These are phyloP conservation scores for Aspergillus sparsus DNA, from an alignment of 495 filamentous ascomycete genomes.

Conservation along the genomic window DNA sequence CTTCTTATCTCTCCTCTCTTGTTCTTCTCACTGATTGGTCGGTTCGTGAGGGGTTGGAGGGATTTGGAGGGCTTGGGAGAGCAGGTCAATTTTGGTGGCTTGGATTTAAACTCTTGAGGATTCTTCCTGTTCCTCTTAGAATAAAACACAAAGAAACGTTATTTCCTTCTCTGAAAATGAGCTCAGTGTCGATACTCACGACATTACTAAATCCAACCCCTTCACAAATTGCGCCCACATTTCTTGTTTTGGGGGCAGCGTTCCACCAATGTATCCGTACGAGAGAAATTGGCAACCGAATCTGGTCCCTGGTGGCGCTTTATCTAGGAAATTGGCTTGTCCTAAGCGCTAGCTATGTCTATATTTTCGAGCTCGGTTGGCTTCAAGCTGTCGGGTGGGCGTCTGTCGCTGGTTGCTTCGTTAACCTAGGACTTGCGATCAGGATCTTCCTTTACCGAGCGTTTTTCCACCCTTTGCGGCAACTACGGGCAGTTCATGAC, in stretches of 20 bases:
- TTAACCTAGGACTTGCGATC: slow-evolving; percentile 6
- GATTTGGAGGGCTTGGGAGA: too few species aligned
- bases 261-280: slow-evolving; percentile 15
- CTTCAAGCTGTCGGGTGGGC: background rate
- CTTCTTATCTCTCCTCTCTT: too few species aligned
- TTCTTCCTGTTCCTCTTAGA: too few species aligned
- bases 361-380: slow-evolving; percentile 1
- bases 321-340: background rate
- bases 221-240: slow-evolving; percentile 1
- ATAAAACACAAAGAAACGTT: too few species aligned
- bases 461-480: slow-evolving; percentile 9
- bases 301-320: slow-evolving; percentile 1
- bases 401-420: background rate
- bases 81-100: too few species aligned
- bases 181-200: background rate
- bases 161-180: too few species aligned
- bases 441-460: slow-evolving; percentile 6
- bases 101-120: too few species aligned
- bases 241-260: slow-evolving; percentile 6
- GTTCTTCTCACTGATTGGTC: too few species aligned
- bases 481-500: slow-evolving; percentile 15
- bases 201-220: background rate
- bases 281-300: slow-evolving; percentile 14
- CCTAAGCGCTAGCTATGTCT: slow-evolving; percentile 3
- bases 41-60: too few species aligned